A percentile compares a stretch with the other conserved stretches of the same genome.
Evolutionary conservation across 305 asterid genomes (phyloP).

Genomic region (Plantago rigida): DNA sequence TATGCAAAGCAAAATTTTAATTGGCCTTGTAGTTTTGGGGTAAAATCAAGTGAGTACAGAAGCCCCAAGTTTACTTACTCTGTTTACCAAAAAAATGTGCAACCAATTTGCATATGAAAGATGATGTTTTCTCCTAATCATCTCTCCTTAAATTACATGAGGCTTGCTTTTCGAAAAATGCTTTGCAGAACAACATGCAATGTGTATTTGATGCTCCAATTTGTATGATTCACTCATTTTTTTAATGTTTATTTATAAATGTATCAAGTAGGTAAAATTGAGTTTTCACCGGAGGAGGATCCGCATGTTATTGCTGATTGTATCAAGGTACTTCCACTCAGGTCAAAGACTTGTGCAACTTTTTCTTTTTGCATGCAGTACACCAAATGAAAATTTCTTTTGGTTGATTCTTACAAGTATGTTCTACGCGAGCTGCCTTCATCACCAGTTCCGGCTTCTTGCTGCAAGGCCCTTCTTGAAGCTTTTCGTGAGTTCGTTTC

Average conservation of each 20-base stretch:
- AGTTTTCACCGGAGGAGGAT: slow-evolving; percentile 78
- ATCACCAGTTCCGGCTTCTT: slow-evolving; percentile 98
- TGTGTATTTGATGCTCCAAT: slow-evolving; percentile 6
- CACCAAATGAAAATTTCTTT: slow-evolving; percentile 25
- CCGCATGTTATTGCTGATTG: slow-evolving; percentile 96
- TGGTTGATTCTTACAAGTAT: slow-evolving; percentile 45
- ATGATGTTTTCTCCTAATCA: not conserved
- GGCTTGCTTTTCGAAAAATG: not conserved
- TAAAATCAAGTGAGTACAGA: not conserved
- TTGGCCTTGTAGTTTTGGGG: not conserved
- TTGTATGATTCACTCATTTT: slow-evolving; percentile 14
- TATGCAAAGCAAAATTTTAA: slow-evolving; percentile 2
- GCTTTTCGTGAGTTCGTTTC: slow-evolving; percentile 61
- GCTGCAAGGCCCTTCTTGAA: slow-evolving; percentile 97
- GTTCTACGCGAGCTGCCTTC: slow-evolving; percentile 97
- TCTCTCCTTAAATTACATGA: not conserved
- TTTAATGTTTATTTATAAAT: slow-evolving; percentile 8
- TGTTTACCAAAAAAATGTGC: not conserved
- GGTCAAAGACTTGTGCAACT: slow-evolving; percentile 19
- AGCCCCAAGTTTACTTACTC: not conserved
- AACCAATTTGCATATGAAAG: not conserved
- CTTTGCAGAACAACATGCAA: not conserved
- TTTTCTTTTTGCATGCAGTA: slow-evolving; percentile 12
- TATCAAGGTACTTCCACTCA: slow-evolving; percentile 63
- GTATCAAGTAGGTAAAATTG: slow-evolving; percentile 58